phyloP scores from a whole-genome alignment of 108 stramenopile genomes.

The Fistulifera pelliculosa region DNA sequence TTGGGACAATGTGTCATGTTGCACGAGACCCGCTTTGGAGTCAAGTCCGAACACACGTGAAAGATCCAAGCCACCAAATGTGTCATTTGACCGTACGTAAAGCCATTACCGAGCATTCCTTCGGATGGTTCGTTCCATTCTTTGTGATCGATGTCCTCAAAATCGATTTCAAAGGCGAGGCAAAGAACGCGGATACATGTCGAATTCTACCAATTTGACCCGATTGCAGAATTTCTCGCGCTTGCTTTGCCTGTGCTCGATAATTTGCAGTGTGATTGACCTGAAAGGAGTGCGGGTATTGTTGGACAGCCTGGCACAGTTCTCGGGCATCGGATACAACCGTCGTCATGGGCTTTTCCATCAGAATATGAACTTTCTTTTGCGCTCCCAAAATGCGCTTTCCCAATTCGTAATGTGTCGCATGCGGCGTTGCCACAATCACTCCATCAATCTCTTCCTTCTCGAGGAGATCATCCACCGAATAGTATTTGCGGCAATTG shows the following conservation, averaged over 20 bases:
- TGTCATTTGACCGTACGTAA: slow-evolving; percentile 60
- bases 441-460: slow-evolving; percentile 42
- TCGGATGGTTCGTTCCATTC: slow-evolving; percentile 40
- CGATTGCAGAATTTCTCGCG: slow-evolving; percentile 31
- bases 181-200: slow-evolving; percentile 40
- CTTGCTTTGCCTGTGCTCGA: slow-evolving; percentile 43
- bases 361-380: slow-evolving; percentile 44
- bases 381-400: slow-evolving; percentile 16
- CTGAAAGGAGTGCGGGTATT: slow-evolving; percentile 27
- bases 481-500: slow-evolving; percentile 30
- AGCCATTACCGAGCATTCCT: slow-evolving; percentile 66
- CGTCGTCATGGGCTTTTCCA: slow-evolving; percentile 78
- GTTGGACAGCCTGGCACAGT: slow-evolving; percentile 22
- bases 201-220: slow-evolving; percentile 28
- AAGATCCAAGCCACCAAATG: slow-evolving; percentile 63
- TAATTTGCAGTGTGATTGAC: slow-evolving; percentile 67
- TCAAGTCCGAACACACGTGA: slow-evolving; percentile 30
- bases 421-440: slow-evolving; percentile 55
- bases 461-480: slow-evolving; percentile 35
- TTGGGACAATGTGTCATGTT: slow-evolving; percentile 35
- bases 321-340: slow-evolving; percentile 37
- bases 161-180: slow-evolving; percentile 54
- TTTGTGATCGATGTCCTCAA: slow-evolving; percentile 19
- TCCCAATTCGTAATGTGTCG: slow-evolving; percentile 40
- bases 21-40: slow-evolving; percentile 38